These are phyloP conservation scores for Rhynchosporium graminicola DNA, from an alignment of 2,329 filamentous ascomycete species.

Conservation along the genomic window DNA sequence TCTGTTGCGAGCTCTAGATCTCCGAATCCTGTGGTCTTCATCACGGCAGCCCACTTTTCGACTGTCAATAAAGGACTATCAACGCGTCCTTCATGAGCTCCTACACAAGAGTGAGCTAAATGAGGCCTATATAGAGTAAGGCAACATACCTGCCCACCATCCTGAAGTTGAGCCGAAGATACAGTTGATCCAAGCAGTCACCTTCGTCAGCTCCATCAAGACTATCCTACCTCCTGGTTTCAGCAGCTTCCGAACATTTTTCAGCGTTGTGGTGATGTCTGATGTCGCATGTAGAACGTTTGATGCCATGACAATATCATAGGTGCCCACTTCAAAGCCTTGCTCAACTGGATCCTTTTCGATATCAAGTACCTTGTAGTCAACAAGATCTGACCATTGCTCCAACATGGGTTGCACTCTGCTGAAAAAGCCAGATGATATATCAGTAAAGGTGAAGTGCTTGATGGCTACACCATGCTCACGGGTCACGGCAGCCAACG, in stretches of 20 bases:
- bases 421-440: slow-evolving; percentile 43
- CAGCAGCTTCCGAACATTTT: slow-evolving; percentile 36
- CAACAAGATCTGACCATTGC: not conserved
- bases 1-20: slow-evolving; percentile 15
- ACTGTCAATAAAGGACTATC: slow-evolving; percentile 25
- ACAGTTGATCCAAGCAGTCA: slow-evolving; percentile 11
- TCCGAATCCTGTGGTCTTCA: slow-evolving; percentile 19
- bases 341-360: slow-evolving; percentile 22
- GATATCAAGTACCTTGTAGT: slow-evolving; percentile 21
- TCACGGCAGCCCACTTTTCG: slow-evolving; percentile 17
- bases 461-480: not conserved
- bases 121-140: not conserved
- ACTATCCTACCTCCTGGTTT: slow-evolving; percentile 38
- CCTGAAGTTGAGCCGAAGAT: slow-evolving; percentile 21
- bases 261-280: slow-evolving; percentile 33
- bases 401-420: slow-evolving; percentile 31
- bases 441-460: slow-evolving; percentile 33
- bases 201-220: slow-evolving; percentile 31
- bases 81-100: not conserved
- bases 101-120: slow-evolving; percentile 1
- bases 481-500: not conserved
- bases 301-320: slow-evolving; percentile 33
- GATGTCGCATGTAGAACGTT: slow-evolving; percentile 32
- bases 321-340: slow-evolving; percentile 26
- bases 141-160: slow-evolving; percentile 21